Percentiles rank a stretch among this genome's conserved stretches.
Evolutionary conservation across 495 filamentous ascomycete species (phyloP).

Genomic region (Physcia stellaris): DNA sequence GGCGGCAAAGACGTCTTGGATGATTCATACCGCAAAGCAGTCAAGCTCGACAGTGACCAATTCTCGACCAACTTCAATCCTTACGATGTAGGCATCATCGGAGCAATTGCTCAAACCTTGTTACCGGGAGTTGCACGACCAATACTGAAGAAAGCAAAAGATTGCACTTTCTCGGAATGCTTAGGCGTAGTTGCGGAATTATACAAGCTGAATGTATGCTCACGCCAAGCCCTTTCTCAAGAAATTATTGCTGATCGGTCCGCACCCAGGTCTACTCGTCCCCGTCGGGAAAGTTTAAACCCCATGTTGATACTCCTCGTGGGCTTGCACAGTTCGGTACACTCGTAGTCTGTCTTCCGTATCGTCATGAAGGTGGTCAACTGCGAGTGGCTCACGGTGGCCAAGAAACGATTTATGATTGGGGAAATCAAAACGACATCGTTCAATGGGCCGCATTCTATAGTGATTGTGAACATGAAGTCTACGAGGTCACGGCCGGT

Average conservation of each 20-base stretch:
- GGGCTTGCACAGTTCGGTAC: conserved; percentile 36
- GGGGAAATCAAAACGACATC: conserved; percentile 17
- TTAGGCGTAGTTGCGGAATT: conserved; percentile 19
- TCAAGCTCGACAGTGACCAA: conserved; percentile 27
- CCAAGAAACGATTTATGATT: conserved; percentile 27
- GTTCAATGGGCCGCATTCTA: conserved; percentile 50
- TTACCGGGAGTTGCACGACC: conserved; percentile 23
- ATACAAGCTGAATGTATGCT: no score
- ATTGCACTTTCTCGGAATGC: background rate
- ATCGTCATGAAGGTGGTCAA: conserved; percentile 24
- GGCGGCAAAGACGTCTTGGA: conserved; percentile 29
- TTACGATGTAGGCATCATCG: conserved; percentile 36
- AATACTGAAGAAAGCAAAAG: background rate
- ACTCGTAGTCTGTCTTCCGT: conserved; percentile 40
- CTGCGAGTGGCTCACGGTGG: conserved; percentile 15
- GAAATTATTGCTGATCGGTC: no score
- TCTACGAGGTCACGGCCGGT: conserved; percentile 35
- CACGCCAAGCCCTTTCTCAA: no score
- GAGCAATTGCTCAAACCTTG: conserved; percentile 32
- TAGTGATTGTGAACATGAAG: no score
- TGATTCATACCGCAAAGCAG: conserved; percentile 35
- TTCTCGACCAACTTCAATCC: conserved; percentile 39
- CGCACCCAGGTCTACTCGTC: no score
- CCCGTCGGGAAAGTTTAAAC: no score
- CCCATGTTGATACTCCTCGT: no score